Evolutionary conservation across 768 basidiomycete species (phyloP).

Genomic region (Psilocybe cubensis): DNA sequence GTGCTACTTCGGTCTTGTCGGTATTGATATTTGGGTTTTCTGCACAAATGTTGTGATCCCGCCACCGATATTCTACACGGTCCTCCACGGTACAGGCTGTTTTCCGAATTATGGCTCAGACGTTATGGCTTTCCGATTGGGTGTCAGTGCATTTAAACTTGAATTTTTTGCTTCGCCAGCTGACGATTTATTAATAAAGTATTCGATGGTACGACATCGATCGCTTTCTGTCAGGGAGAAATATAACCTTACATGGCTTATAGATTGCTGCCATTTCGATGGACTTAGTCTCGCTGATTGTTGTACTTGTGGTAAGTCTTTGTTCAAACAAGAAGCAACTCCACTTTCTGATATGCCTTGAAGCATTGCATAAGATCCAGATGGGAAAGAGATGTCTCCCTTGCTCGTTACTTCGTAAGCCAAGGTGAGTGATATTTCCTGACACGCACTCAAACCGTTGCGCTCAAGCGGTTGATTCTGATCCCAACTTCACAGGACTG

Average conservation of each 20-base stretch:
- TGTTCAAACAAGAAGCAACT: neutral
- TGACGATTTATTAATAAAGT: conserved; percentile 14
- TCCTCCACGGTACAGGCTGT: conserved; percentile 36
- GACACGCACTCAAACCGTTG: neutral
- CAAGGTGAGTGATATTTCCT: conserved; percentile 31
- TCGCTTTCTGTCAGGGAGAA: neutral
- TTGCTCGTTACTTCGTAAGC: conserved; percentile 38
- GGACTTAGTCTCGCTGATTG: conserved; percentile 39
- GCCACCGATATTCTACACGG: conserved; percentile 24
- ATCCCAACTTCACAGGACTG: too few species aligned
- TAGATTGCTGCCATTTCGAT: conserved; percentile 39
- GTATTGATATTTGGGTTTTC: conserved; percentile 40
- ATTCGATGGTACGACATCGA: conserved; percentile 21
- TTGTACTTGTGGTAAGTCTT: conserved; percentile 37
- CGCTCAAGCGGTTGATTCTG: neutral
- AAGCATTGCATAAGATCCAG: conserved; percentile 33
- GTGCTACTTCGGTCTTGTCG: conserved; percentile 35
- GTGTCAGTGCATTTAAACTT: conserved; percentile 28
- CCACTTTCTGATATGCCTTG: neutral
- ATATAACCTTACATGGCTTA: neutral
- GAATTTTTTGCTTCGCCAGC: conserved; percentile 2
- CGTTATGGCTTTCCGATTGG: conserved; percentile 33
- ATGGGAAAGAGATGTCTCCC: conserved; percentile 29
- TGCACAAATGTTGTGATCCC: conserved; percentile 26
- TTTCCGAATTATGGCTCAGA: conserved; percentile 40